Percentiles rank a stretch among this genome's conserved stretches.
These are phyloP conservation scores for Globisporangium barbulae DNA, from an alignment of 352 stramenopile genomes.

Conservation along the genomic window DNA sequence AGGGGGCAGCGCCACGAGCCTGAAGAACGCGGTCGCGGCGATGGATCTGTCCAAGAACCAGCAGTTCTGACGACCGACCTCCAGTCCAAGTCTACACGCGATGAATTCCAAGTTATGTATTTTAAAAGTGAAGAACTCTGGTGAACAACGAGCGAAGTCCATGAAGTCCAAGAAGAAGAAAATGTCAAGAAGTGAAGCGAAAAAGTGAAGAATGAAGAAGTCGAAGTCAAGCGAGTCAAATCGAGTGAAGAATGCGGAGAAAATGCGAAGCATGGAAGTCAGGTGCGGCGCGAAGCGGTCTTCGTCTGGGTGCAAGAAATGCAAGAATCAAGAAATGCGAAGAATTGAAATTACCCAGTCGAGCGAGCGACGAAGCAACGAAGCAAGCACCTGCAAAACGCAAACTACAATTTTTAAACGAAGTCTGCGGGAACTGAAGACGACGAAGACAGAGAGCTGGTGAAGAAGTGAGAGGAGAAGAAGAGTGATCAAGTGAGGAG, in stretches of 20 bases:
- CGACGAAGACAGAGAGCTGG: conserved; percentile 6
- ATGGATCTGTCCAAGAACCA: conserved; percentile 18
- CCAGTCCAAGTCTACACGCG: not conserved
- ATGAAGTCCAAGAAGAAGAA: conserved; percentile 2
- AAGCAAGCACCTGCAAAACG: not conserved
- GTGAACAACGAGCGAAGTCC: conserved; percentile 3
- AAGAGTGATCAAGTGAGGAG: not conserved
- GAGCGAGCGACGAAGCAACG: not conserved
- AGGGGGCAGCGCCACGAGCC: conserved; percentile 1
- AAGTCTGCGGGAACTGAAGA: conserved; percentile 11
- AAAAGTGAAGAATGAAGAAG: conserved; percentile 14
- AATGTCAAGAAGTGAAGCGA: not conserved
- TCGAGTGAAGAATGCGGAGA: not conserved
- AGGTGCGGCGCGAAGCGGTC: no score
- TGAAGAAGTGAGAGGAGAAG: conserved; percentile 5
- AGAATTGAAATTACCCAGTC: not conserved
- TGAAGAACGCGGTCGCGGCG: conserved; percentile 16
- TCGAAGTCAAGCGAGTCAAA: not conserved
- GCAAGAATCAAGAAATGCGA: conserved; percentile 1
- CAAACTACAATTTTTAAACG: conserved; percentile 1
- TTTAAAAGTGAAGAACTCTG: conserved; percentile 14
- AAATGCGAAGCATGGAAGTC: not conserved
- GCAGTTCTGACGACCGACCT: conserved; percentile 1
- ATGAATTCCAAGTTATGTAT: conserved; percentile 20
- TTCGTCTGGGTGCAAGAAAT: not conserved